Conservation (phyloP, 192 early-diverging fungal species). For the Gryganskiella cystojenkinii region DNA sequence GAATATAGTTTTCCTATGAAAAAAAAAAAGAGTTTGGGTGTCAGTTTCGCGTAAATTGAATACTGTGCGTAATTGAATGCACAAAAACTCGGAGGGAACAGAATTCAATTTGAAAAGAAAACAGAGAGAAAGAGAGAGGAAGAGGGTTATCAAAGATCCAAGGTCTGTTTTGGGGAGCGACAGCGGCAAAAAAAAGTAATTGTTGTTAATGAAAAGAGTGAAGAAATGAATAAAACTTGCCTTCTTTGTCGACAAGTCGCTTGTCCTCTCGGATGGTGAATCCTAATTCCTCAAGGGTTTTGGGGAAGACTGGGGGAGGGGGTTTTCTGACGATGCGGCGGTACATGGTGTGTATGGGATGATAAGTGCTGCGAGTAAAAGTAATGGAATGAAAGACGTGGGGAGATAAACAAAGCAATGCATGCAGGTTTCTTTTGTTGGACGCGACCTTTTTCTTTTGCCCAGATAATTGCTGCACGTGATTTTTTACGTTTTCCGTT, state of each 20-base stretch:
- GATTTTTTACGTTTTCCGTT: too few relatives aligned
- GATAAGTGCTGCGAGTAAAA: not conserved
- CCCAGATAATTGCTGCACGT: too few relatives aligned
- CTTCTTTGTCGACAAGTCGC: constrained; percentile 10
- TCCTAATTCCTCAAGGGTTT: constrained; percentile 19
- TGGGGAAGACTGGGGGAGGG: constrained; percentile 13
- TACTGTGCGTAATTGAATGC: too few relatives aligned
- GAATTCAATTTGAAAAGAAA: not conserved
- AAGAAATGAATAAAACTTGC: not conserved
- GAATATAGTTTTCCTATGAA: constrained; percentile 17
- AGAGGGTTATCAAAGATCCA: not conserved
- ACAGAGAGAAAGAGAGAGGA: not conserved
- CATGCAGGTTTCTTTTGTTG: too few relatives aligned
- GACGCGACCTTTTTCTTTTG: too few relatives aligned
- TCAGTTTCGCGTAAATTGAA: too few relatives aligned
- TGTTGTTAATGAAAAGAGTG: not conserved
- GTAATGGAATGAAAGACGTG: too few relatives aligned
- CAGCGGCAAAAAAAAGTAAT: not conserved
- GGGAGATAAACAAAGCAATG: too few relatives aligned
- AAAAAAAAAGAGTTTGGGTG: not conserved
- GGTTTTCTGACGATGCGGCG: constrained; percentile 26
- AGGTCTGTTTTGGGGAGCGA: not conserved
- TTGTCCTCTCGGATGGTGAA: constrained; percentile 21
- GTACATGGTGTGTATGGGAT: constrained; percentile 24
- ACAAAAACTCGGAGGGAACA: too few relatives aligned